These are phyloP conservation scores for Cercospora sp. DNA, from an alignment of 2,329 filamentous ascomycete species.

Conservation along the genomic window DNA sequence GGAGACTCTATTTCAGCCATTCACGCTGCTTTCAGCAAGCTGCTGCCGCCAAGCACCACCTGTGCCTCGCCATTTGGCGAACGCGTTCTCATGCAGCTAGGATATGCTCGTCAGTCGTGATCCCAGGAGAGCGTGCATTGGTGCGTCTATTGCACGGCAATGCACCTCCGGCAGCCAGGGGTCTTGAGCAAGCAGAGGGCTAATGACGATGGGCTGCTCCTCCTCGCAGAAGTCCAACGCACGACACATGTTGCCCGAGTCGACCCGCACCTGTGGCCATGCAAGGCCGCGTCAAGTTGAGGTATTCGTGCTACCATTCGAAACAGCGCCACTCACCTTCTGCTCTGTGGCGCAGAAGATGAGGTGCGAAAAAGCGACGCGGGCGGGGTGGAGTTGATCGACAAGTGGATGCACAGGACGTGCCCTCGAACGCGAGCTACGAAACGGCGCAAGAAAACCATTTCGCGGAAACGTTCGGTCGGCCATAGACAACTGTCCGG, in stretches of 20 bases:
- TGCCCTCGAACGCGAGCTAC: background rate
- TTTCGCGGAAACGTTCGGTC: constrained; percentile 4
- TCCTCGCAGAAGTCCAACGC: background rate
- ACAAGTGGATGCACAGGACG: background rate
- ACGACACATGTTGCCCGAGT: background rate
- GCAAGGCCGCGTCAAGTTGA: constrained; percentile 4
- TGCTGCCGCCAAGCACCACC: constrained; percentile 13
- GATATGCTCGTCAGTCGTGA: constrained; percentile 10
- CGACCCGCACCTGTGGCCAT: background rate
- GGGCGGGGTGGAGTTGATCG: background rate
- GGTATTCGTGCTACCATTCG: background rate
- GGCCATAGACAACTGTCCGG: background rate
- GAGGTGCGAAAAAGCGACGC: background rate
- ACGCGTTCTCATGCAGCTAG: constrained; percentile 4
- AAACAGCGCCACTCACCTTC: background rate
- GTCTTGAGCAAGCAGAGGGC: background rate
- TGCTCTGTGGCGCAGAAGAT: background rate
- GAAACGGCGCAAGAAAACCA: background rate
- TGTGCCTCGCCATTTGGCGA: constrained; percentile 12
- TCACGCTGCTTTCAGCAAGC: constrained; percentile 17
- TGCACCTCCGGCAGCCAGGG: constrained; percentile 20
- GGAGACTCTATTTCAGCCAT: constrained; percentile 26
- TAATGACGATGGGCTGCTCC: background rate
- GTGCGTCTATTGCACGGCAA: constrained; percentile 16
- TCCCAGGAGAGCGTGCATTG: constrained; percentile 27